Percentiles rank a stretch among this genome's conserved stretches.
Evolutionary conservation across 768 basidiomycete species (phyloP).

Genomic region (Leucosporidium creatinivorum): DNA sequence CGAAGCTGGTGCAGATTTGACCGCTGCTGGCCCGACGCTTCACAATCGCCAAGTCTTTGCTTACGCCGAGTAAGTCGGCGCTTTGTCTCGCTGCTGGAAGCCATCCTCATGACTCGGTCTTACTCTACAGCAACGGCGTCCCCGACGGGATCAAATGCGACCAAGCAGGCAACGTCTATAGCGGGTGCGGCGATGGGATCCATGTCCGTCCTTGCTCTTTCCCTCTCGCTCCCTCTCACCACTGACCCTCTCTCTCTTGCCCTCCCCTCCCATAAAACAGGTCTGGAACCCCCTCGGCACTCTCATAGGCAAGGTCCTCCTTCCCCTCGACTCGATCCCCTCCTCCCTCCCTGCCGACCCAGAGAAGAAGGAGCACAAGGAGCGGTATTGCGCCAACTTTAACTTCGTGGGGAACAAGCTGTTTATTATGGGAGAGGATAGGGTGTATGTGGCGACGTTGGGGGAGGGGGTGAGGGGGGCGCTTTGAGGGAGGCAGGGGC

Average conservation of each 20-base stretch:
- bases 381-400: conserved; percentile 16
- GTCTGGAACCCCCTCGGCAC: conserved; percentile 27
- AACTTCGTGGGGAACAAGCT: conserved; percentile 2
- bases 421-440: conserved; percentile 15
- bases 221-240: neutral
- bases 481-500: neutral
- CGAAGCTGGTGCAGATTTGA: neutral
- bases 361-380: neutral
- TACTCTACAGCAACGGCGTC: conserved; percentile 43
- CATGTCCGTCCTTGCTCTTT: conserved; percentile 44
- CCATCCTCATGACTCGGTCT: too few species aligned
- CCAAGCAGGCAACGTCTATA: conserved; percentile 57
- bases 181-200: conserved; percentile 62
- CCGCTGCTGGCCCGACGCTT: conserved; percentile 41
- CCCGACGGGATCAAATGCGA: conserved; percentile 66
- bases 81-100: neutral
- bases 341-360: neutral
- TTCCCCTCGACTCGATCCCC: conserved; percentile 4
- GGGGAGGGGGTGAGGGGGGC: neutral
- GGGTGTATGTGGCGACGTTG: conserved; percentile 11
- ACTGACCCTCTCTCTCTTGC: neutral
- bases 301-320: conserved; percentile 30
- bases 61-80: conserved; percentile 49
- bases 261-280: neutral
- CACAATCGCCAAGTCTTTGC: conserved; percentile 61